A percentile compares a stretch with the other conserved stretches of the same genome.
phyloP scores from a whole-genome alignment of 1,139 yeast species.

The Hanseniaspora uvarum region DNA sequence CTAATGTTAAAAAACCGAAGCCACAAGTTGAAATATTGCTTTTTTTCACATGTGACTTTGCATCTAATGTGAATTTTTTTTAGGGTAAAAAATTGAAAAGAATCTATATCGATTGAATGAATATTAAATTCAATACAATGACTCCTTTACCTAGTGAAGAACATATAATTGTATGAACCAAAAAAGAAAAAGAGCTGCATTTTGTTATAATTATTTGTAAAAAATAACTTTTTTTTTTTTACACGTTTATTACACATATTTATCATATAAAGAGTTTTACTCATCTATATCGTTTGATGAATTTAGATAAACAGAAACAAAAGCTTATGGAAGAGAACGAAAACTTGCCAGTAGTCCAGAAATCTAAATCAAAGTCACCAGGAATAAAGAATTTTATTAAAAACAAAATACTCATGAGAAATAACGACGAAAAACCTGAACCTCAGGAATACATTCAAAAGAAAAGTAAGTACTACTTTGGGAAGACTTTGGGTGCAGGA shows the following conservation, averaged over 20 bases:
- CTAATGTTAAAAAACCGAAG: no score
- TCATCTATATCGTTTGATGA: neutral
- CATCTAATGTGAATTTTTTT: neutral
- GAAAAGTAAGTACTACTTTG: slow-evolving; percentile 59
- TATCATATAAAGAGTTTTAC: neutral
- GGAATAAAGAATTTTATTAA: slow-evolving; percentile 4
- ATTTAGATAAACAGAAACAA: slow-evolving; percentile 8
- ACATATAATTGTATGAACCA: no score
- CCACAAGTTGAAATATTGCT: no score
- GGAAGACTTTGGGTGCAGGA: slow-evolving; percentile 80
- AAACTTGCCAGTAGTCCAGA: slow-evolving; percentile 1
- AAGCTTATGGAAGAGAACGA: slow-evolving; percentile 16
- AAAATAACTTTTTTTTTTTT: neutral
- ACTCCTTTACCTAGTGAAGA: no score
- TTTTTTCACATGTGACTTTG: neutral
- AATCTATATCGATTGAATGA: no score
- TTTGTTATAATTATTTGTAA: no score
- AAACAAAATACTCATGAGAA: slow-evolving; percentile 1
- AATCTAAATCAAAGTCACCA: neutral
- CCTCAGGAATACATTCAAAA: slow-evolving; percentile 41
- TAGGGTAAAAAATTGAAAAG: neutral
- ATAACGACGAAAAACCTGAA: slow-evolving; percentile 45
- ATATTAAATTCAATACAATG: no score
- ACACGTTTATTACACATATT: neutral
- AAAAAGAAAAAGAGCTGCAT: no score